Evolutionary conservation across 768 basidiomycete species (phyloP), one percentile per base, ranked within the genome.

Genomic region (Hericium coralloides): DNA sequence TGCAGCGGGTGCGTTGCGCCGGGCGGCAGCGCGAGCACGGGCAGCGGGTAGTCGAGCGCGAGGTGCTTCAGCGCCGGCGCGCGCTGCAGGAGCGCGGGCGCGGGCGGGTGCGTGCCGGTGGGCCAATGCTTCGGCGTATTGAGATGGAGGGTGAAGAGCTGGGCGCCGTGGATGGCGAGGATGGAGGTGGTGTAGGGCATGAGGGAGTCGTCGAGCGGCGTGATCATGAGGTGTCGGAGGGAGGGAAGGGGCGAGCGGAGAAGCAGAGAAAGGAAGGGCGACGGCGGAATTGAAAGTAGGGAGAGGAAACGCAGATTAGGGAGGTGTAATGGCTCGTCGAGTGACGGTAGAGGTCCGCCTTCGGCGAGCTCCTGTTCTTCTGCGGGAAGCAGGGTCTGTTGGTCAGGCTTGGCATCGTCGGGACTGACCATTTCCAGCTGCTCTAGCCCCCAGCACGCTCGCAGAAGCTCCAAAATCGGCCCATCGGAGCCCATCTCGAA

Each of bases 21-120:
- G 18, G 55, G 26, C 18, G 68, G 63, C 7, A 80, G 64, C 8
- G 62, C 54, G 50, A 85, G 73, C 1, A 65, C 60, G 2, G 89
- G 89, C 12, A 89, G 71, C 0, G 88, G 89, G 7, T 68, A 74
- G 69, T 90, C 87, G 49, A 91, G 76, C 1, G 88, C 86, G 38
- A 91, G 79, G 65, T 87, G 84, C n/a, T 73, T 75, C 7, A 91
- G 73, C 37, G 73, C 70, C 17, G 85, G 84, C 31, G 75, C 80
- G 37, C 70, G 73, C 41, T 66, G 64, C 17, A 88, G 71, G 17
- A 87, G 51, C 20, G 71, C 71, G n/a, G 48, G 26, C 0, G 64
- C 57, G 0, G 84, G 81, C 36, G 81, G 81, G 36, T 84, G 81
- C 38, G 80, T 74, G 45, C 72, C 70, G 3, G 80, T 82, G 2